These are phyloP conservation scores for Suillus decipiens DNA, from an alignment of 768 basidiomycete species.

Conservation along the genomic window DNA sequence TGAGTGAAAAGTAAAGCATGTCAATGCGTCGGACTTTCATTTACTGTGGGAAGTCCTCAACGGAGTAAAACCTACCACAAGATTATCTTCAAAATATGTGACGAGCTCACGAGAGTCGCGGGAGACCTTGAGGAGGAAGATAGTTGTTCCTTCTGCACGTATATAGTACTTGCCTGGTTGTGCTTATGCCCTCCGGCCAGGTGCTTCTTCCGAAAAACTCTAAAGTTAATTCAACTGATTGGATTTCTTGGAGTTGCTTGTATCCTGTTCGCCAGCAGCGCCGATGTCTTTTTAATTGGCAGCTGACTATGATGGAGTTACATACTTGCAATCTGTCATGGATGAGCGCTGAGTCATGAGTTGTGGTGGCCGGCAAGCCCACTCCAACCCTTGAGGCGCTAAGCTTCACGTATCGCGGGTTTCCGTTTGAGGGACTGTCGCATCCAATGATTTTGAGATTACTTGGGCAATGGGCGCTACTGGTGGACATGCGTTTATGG, in stretches of 20 bases:
- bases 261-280: background rate
- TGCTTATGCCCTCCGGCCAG: background rate
- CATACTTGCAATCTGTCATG: background rate
- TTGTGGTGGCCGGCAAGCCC: background rate
- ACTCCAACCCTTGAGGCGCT: background rate
- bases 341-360: background rate
- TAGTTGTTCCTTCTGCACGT: background rate
- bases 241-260: background rate
- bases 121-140: background rate
- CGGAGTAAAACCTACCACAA: background rate
- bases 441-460: background rate
- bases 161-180: background rate
- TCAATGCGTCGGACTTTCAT: background rate
- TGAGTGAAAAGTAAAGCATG: background rate
- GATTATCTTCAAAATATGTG: background rate
- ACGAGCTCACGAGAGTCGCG: no score
- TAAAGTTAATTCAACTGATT: background rate
- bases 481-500: background rate
- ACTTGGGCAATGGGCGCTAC: conserved; percentile 2
- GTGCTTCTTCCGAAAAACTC: background rate
- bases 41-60: background rate
- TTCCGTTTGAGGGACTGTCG: background rate
- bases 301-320: background rate
- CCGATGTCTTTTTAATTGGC: background rate
- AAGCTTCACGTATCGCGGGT: background rate